phyloP scores from a whole-genome alignment of 2,329 filamentous ascomycete genomes.

The Hypoxylon rubiginosum region DNA sequence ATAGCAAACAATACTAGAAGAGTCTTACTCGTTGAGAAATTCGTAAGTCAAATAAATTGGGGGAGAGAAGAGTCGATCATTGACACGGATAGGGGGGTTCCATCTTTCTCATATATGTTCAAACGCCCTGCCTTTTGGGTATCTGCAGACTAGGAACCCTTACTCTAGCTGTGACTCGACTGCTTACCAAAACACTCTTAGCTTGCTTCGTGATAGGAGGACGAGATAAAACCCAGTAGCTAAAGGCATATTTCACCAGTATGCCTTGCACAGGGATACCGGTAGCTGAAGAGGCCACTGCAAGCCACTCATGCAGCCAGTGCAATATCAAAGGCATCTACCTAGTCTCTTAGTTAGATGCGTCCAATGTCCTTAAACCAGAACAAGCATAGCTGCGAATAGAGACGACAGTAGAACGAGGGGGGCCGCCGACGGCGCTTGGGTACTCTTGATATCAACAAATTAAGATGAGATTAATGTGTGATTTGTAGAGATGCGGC shows the following conservation, averaged over 20 bases:
- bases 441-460: conserved; percentile 1
- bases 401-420: neutral
- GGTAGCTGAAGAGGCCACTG: conserved; percentile 13
- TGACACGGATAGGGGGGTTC: neutral
- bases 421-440: conserved; percentile 12
- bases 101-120: conserved; percentile 28
- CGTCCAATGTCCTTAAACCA: conserved; percentile 6
- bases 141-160: conserved; percentile 9
- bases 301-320: conserved; percentile 23
- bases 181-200: conserved; percentile 17
- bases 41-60: neutral
- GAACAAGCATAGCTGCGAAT: conserved; percentile 14
- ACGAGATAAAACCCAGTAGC: conserved; percentile 9
- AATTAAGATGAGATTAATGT: conserved; percentile 5
- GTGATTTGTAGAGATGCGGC: conserved; percentile 5
- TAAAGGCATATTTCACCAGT: conserved; percentile 22
- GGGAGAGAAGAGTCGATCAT: neutral
- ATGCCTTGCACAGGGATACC: conserved; percentile 12
- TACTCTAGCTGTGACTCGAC: conserved; percentile 9
- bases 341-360: neutral
- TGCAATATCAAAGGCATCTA: conserved; percentile 8
- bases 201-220: conserved; percentile 25
- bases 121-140: conserved; percentile 7
- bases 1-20: neutral
- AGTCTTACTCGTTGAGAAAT: neutral